These are phyloP conservation scores for Dispira simplex DNA, from an alignment of 192 early-diverging fungal genomes.

Conservation along the genomic window DNA sequence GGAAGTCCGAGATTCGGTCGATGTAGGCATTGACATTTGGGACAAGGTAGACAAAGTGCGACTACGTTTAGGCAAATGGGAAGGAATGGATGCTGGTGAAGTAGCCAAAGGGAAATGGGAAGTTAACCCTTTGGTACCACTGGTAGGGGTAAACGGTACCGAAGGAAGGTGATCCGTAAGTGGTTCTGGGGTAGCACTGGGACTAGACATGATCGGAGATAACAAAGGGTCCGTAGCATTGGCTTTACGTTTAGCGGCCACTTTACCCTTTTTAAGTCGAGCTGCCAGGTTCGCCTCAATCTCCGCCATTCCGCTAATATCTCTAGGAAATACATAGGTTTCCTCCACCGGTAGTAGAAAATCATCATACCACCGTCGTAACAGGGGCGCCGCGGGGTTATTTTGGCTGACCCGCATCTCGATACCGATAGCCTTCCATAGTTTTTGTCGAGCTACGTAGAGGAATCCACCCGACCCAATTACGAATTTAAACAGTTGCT, in stretches of 20 bases:
- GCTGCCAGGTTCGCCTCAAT: background rate
- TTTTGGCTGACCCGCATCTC: slow-evolving; percentile 8
- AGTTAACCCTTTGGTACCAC: background rate
- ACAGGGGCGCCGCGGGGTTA: slow-evolving; percentile 3
- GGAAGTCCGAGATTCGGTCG: too few species aligned
- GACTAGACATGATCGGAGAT: slow-evolving; percentile 3
- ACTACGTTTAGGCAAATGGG: background rate
- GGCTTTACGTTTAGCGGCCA: slow-evolving; percentile 7
- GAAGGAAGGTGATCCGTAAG: background rate
- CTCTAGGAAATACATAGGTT: slow-evolving; percentile 1
- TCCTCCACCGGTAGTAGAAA: slow-evolving; percentile 8
- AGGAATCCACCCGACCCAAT: slow-evolving; percentile 6
- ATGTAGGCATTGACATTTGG: background rate
- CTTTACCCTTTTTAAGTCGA: background rate
- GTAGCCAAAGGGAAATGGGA: background rate
- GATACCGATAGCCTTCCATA: slow-evolving; percentile 7
- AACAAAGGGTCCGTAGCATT: background rate
- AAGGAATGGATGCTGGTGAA: background rate
- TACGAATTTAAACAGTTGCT: slow-evolving; percentile 3
- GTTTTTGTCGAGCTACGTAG: slow-evolving; percentile 1
- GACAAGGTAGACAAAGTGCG: background rate
- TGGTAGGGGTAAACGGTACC: background rate
- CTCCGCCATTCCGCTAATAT: background rate
- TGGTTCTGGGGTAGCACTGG: slow-evolving; percentile 1
- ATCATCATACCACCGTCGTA: slow-evolving; percentile 7